Evolutionary conservation across 306 rosid genomes (phyloP).

Genomic region (Quercus alba): DNA sequence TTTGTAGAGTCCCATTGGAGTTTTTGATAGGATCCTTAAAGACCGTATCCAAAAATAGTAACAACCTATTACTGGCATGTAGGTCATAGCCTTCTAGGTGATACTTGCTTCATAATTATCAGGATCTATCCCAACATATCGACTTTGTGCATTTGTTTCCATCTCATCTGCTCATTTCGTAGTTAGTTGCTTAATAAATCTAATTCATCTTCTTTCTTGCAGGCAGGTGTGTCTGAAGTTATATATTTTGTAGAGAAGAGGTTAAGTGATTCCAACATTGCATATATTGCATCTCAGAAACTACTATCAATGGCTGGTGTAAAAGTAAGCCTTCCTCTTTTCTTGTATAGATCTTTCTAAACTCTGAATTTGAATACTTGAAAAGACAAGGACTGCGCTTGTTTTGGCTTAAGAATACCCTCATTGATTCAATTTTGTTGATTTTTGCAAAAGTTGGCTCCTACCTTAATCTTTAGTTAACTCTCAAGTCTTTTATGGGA

Average conservation of each 20-base stretch:
- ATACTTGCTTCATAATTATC: not conserved
- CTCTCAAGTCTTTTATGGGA: too few species aligned
- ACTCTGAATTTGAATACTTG: not conserved
- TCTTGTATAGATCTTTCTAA: not conserved
- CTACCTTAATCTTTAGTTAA: not conserved
- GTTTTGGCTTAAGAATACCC: constrained; percentile 3
- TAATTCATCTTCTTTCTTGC: constrained; percentile 24
- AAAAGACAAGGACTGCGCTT: not conserved
- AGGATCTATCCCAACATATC: not conserved
- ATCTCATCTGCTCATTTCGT: not conserved
- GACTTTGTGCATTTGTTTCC: not conserved
- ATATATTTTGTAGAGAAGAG: constrained; percentile 78
- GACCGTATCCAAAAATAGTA: not conserved
- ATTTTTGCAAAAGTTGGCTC: not conserved
- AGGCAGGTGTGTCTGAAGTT: constrained; percentile 90
- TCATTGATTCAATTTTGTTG: not conserved
- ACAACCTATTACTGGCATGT: not conserved
- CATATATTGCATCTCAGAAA: constrained; percentile 73
- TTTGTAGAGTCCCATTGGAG: not conserved
- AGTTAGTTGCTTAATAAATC: not conserved
- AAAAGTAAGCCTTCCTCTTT: constrained; percentile 46
- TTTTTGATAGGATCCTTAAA: not conserved
- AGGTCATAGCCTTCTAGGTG: not conserved
- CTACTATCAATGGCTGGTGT: constrained; percentile 88
- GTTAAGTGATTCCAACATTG: constrained; percentile 54